Evolutionary conservation across 176 grass and related monocot species (phyloP).

Genomic region (Cymbopogon citratus): DNA sequence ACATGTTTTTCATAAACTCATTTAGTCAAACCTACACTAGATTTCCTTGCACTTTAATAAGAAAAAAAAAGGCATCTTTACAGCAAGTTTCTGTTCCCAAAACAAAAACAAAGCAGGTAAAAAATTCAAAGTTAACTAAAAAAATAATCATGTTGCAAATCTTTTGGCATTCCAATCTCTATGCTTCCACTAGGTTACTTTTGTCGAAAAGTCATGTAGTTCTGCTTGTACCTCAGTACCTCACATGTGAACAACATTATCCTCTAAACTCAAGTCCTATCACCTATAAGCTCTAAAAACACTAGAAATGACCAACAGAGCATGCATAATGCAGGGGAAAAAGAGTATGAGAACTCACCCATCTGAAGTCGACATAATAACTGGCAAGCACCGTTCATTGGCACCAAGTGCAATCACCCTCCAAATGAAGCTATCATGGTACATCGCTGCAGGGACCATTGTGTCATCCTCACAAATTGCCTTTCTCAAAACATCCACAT

Average conservation of each 20-base stretch:
- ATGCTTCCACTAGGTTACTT: neutral
- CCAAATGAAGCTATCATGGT: conserved; percentile 94
- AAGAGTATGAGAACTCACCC: conserved; percentile 34
- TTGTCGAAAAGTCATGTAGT: neutral
- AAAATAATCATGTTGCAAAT: neutral
- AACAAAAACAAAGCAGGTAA: neutral
- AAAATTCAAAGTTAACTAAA: neutral
- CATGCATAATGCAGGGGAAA: neutral
- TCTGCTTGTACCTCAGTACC: neutral
- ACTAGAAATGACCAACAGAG: neutral
- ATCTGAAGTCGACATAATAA: conserved; percentile 83
- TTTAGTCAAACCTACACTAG: neutral
- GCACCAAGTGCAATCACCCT: conserved; percentile 75
- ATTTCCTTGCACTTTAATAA: neutral
- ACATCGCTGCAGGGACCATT: conserved; percentile 58
- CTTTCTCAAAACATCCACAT: conserved; percentile 76
- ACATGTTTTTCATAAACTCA: neutral
- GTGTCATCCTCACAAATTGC: conserved; percentile 50
- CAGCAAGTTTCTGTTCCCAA: neutral
- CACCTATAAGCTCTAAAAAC: neutral
- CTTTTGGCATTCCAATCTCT: neutral
- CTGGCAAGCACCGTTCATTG: conserved; percentile 78
- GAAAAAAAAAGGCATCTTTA: neutral
- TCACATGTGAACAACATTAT: neutral
- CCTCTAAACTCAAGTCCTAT: neutral